Evolutionary conservation across 345 rosid genomes (phyloP).

Genomic region (Rubroshorea leprosula): DNA sequence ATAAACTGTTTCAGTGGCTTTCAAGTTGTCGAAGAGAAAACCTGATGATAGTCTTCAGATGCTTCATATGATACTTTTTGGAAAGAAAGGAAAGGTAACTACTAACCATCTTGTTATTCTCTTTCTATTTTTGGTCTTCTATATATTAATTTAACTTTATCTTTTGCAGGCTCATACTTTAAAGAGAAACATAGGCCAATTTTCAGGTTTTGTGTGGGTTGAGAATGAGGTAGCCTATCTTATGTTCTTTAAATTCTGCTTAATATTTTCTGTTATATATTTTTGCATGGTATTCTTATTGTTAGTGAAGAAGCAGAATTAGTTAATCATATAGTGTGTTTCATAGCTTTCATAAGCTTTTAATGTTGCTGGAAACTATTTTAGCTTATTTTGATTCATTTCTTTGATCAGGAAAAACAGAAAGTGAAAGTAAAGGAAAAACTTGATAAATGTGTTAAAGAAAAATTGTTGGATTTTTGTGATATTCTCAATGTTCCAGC

Average conservation of each 20-base stretch:
- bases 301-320: background rate
- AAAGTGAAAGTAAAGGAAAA: slow-evolving; percentile 71
- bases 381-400: slow-evolving; percentile 3
- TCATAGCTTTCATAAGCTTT: background rate
- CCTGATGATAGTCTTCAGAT: slow-evolving; percentile 75
- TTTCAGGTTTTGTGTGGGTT: slow-evolving; percentile 89
- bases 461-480: slow-evolving; percentile 78
- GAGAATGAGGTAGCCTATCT: slow-evolving; percentile 65
- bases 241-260: background rate
- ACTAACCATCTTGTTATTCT: background rate
- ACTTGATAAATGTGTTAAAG: slow-evolving; percentile 86
- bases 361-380: slow-evolving; percentile 2
- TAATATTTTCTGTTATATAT: background rate
- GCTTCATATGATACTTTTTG: slow-evolving; percentile 76
- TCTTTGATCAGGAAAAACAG: slow-evolving; percentile 62
- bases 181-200: slow-evolving; percentile 82
- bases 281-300: slow-evolving; percentile 12
- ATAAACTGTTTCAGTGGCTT: slow-evolving; percentile 71
- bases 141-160: background rate
- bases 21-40: slow-evolving; percentile 93
- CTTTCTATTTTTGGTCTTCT: slow-evolving; percentile 6
- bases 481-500: slow-evolving; percentile 82
- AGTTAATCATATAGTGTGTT: background rate
- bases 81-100: slow-evolving; percentile 94
- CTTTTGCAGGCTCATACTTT: slow-evolving; percentile 60